Conservation (phyloP, 2,329 filamentous ascomycete species). For the Aureobasidium leucospermi region DNA sequence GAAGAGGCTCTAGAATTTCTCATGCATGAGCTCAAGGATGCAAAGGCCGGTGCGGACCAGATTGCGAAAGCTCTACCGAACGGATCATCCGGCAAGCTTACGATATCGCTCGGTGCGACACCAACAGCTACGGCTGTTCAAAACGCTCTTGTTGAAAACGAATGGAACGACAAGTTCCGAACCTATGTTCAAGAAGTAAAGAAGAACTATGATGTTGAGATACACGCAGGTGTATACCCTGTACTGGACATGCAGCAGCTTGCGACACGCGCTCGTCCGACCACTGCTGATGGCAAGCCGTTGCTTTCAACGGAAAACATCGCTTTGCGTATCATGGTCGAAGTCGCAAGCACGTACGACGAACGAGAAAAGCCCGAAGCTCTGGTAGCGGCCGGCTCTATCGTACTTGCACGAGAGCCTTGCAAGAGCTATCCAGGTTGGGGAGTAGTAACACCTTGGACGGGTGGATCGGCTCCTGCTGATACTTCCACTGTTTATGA, state of each 20-base stretch:
- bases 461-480: constrained; percentile 22
- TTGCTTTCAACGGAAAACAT: constrained; percentile 48
- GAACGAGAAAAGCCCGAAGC: constrained; percentile 55
- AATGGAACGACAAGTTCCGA: constrained; percentile 27
- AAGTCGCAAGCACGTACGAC: constrained; percentile 63
- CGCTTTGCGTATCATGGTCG: constrained; percentile 61
- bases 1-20: constrained; percentile 54
- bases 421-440: constrained; percentile 65
- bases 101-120: constrained; percentile 68
- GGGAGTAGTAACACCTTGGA: constrained; percentile 61
- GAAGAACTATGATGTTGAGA: constrained; percentile 45
- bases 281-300: constrained; percentile 23
- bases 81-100: constrained; percentile 27
- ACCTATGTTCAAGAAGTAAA: constrained; percentile 30
- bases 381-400: constrained; percentile 59
- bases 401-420: constrained; percentile 66
- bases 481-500: constrained; percentile 24
- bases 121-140: constrained; percentile 64
- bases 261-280: constrained; percentile 56
- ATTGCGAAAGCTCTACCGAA: constrained; percentile 23
- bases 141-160: constrained; percentile 45
- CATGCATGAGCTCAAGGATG: constrained; percentile 50
- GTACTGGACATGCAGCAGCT: constrained; percentile 73
- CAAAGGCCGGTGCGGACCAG: constrained; percentile 40
- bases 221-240: constrained; percentile 72